Conservation (phyloP, 176 grass and related monocot species). For the Zea mays region DNA sequence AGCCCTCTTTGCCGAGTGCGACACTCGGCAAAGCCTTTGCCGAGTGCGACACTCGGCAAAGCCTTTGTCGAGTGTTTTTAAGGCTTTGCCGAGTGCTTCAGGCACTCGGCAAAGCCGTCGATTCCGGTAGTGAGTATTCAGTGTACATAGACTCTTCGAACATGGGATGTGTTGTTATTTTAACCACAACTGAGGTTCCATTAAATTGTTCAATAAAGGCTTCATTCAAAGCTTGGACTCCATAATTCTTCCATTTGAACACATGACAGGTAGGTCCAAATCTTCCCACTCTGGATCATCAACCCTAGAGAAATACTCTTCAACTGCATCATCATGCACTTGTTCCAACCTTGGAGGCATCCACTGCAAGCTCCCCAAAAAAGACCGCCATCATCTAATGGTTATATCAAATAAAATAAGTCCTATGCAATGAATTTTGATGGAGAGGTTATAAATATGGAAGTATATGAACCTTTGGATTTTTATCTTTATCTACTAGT, state of each 20-base stretch:
- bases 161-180: background rate
- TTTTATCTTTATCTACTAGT: conserved; percentile 74
- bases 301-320: conserved; percentile 29
- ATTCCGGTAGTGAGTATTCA: no score
- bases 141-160: background rate
- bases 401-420: background rate
- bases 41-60: no score
- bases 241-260: background rate
- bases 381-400: background rate
- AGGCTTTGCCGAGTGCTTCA: no score
- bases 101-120: no score
- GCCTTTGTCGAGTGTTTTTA: conserved; percentile 7
- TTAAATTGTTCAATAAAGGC: background rate
- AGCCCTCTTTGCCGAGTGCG: no score
- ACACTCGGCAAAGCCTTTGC: no score
- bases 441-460: background rate
- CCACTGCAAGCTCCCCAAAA: conserved; percentile 58
- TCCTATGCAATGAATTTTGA: background rate
- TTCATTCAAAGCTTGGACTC: background rate
- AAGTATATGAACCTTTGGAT: conserved; percentile 65
- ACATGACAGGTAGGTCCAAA: background rate
- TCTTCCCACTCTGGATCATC: background rate
- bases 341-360: conserved; percentile 66
- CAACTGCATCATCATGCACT: conserved; percentile 50
- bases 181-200: background rate